Base-by-base conservation (phyloP, 371 early-diverging fungal species). In the Fennellomyces sp. region DNA sequence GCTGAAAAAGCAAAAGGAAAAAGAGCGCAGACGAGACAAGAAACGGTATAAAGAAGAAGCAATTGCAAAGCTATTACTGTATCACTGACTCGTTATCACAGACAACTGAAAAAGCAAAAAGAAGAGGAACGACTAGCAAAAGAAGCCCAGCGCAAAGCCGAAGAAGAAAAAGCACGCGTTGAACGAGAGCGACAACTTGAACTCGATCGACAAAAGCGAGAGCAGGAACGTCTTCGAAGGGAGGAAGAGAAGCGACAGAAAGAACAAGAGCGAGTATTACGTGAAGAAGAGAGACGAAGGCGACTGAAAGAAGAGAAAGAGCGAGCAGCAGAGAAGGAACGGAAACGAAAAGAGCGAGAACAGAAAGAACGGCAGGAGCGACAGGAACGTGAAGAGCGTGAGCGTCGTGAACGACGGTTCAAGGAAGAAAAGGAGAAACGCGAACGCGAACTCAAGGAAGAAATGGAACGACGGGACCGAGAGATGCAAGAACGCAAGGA, bases 11-110 rank as follows among this genome's bases (percentile, higher is more conserved):
- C 82, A 83, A 61, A 73, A 73, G 55, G 79, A 81, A 56, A 85
- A 86, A 76, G 90, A 88, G 61, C 79, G 78, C 75, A 85, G 82
- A 64, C 76, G 71, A n/a, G 76, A 78, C 39, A 78, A 81, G 50
- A 84, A 83, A 61, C 64, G 78, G 78, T 79, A 74, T 31, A 15
- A 45, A 23, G 19, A 5, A 45, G 45, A 15, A 23, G n/a, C n/a
- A 7, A 7, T 45, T 11, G 5, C 11, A 19, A 7, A 5, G 19
- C 27, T 15, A 11, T 10, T 6, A 29, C 56, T 56, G 17, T 23
- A 56, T 5, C 17, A 45, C n/a, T 11, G 17, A 23, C 4, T 41
- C 6, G 21, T 26, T 31, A 13, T 19, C 6, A 8, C 33, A 71
- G 68, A 3, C 65, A 62, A 53, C 31, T 71, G 45, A 67, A 62